Conservation (phyloP, 2,329 filamentous ascomycete genomes). For the Waltergamsia citrina region DNA sequence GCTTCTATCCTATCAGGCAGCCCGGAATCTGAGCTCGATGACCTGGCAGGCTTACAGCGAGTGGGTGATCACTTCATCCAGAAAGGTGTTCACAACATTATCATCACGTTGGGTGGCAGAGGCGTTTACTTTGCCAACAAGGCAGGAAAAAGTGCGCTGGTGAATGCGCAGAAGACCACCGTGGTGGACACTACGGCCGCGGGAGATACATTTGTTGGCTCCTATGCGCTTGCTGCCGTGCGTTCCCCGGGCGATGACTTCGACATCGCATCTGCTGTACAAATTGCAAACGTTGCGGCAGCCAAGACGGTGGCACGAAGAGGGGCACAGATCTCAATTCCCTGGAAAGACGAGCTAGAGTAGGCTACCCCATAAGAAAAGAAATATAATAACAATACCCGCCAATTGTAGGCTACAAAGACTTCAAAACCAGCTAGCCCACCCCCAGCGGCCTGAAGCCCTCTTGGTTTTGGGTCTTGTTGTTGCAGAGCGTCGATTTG, state of each 20-base stretch:
- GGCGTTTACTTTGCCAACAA: constrained; percentile 60
- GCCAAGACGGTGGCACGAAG: constrained; percentile 30
- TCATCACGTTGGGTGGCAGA: constrained; percentile 75
- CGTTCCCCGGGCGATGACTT: constrained; percentile 23
- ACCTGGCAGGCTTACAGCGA: constrained; percentile 28
- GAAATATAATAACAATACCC: constrained; percentile 3
- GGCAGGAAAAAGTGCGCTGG: constrained; percentile 29
- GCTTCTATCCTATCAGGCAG: constrained; percentile 61
- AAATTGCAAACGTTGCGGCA: constrained; percentile 41
- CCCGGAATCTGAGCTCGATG: constrained; percentile 37
- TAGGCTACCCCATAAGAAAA: constrained; percentile 8
- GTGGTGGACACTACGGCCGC: constrained; percentile 93
- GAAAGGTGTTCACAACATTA: constrained; percentile 63
- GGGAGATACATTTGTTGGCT: constrained; percentile 89
- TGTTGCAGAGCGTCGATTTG: background rate
- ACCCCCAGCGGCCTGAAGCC: constrained; percentile 8
- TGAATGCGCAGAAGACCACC: constrained; percentile 57
- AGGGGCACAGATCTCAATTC: constrained; percentile 33
- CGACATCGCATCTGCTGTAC: constrained; percentile 45
- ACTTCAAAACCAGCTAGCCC: constrained; percentile 8
- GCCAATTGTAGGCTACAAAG: background rate
- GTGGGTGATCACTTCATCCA: constrained; percentile 53
- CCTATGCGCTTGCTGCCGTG: constrained; percentile 69
- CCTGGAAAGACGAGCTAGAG: constrained; percentile 31
- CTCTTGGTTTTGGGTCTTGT: constrained; percentile 2